Evolutionary conservation across 257 asterid genomes (phyloP).

Genomic region (Echites panduratus): DNA sequence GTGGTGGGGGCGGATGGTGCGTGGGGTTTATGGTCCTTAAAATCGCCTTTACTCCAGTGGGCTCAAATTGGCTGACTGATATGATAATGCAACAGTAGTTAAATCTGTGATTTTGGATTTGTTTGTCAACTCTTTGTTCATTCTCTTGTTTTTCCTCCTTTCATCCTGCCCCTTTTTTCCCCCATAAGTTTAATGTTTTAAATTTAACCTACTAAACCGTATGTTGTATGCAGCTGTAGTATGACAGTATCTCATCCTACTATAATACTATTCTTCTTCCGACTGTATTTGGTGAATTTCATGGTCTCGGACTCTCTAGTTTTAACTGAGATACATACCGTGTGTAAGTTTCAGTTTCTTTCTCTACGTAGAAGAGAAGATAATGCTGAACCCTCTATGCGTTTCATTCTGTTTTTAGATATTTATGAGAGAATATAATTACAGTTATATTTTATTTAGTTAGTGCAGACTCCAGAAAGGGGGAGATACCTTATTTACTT

Average conservation of each 20-base stretch:
- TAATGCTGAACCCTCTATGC: constrained; percentile 13
- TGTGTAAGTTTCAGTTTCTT: background rate
- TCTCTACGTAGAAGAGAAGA: background rate
- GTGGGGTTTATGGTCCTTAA: constrained; percentile 39
- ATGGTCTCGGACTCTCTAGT: constrained; percentile 23
- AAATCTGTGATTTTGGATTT: constrained; percentile 49
- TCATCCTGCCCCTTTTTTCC: background rate
- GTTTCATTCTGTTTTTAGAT: constrained; percentile 8
- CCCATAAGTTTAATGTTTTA: constrained; percentile 1
- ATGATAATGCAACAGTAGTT: constrained; percentile 38
- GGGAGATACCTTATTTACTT: constrained; percentile 9
- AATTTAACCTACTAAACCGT: background rate
- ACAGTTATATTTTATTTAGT: background rate
- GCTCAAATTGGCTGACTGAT: constrained; percentile 51
- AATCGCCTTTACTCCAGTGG: constrained; percentile 52
- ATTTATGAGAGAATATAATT: background rate
- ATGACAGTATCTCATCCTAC: background rate
- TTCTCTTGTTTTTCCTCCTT: constrained; percentile 26
- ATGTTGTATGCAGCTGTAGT: background rate
- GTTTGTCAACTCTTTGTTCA: constrained; percentile 33
- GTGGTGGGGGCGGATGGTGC: constrained; percentile 1
- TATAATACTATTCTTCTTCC: constrained; percentile 15
- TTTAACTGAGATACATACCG: constrained; percentile 20
- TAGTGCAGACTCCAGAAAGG: background rate
- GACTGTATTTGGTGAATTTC: constrained; percentile 7